phyloP scores from a whole-genome alignment of 306 rosid genomes.

The Astragalus glycyphyllos region DNA sequence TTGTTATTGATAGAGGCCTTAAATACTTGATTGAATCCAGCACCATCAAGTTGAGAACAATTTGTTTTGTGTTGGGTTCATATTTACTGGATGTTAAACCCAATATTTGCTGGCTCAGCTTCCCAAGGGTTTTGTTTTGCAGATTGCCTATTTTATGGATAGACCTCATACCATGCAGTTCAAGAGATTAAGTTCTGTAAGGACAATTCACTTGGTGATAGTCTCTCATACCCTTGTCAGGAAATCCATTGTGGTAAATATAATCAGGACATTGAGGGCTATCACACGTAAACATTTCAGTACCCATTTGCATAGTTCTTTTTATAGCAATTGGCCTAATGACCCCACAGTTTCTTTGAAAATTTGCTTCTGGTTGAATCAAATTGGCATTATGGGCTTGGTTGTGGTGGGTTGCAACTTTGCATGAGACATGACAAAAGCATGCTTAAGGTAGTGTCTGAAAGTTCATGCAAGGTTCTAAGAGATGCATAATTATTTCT shows the following conservation, averaged over 20 bases:
- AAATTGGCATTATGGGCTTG: background rate
- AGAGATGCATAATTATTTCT: too few species aligned
- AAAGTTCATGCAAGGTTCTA: too few species aligned
- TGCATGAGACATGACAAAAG: too few species aligned
- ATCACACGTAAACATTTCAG: background rate
- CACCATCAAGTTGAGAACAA: too few species aligned
- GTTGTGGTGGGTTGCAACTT: too few species aligned
- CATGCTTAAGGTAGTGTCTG: too few species aligned
- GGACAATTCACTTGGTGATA: background rate
- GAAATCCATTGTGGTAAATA: background rate
- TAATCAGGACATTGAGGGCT: background rate
- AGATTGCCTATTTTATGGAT: background rate
- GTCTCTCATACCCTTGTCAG: background rate
- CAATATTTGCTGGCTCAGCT: too few species aligned
- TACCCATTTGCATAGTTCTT: background rate
- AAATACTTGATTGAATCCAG: too few species aligned
- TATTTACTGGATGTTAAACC: too few species aligned
- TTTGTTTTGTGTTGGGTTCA: too few species aligned
- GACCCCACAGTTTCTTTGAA: background rate
- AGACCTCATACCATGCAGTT: background rate
- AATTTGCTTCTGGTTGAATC: background rate
- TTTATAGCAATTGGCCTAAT: background rate
- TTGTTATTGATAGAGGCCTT: too few species aligned
- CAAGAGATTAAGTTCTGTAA: background rate
- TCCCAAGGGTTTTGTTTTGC: too few species aligned